These are phyloP conservation scores for Trichoderma brevicompactum DNA, from an alignment of 2,329 filamentous ascomycete species.

Conservation along the genomic window DNA sequence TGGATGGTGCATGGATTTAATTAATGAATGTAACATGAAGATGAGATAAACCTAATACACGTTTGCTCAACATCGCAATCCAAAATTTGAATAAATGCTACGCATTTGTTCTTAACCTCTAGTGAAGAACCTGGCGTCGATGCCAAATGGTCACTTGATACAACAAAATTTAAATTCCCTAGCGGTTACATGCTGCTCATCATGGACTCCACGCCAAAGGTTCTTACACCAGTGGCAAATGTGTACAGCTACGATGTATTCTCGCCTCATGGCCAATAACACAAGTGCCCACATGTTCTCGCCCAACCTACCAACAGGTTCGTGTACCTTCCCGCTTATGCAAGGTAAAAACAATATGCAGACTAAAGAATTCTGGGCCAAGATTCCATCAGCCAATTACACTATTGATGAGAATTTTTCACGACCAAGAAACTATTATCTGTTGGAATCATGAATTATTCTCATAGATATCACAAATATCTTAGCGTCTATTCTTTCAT, in stretches of 20 bases:
- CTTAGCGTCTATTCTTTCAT: background rate
- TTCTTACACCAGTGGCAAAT: background rate
- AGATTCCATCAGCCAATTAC: background rate
- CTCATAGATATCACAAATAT: background rate
- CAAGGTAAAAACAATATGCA: background rate
- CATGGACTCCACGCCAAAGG: background rate
- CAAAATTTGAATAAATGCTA: accelerated
- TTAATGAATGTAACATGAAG: background rate
- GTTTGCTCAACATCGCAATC: background rate
- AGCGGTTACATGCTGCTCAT: background rate
- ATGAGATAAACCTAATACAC: background rate
- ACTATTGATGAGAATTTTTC: background rate
- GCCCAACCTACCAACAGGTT: background rate
- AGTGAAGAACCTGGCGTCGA: background rate
- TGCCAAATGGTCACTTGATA: background rate
- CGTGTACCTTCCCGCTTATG: background rate
- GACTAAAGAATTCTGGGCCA: background rate
- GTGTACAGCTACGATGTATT: background rate
- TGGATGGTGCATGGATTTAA: slow-evolving; percentile 51
- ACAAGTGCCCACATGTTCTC: background rate
- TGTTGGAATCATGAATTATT: no score
- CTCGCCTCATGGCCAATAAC: background rate
- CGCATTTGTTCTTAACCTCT: background rate
- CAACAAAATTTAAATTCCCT: background rate
- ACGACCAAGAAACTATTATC: no score